Conservation (phyloP, 2,329 filamentous ascomycete genomes). For the Basipetospora chlamydospora region DNA sequence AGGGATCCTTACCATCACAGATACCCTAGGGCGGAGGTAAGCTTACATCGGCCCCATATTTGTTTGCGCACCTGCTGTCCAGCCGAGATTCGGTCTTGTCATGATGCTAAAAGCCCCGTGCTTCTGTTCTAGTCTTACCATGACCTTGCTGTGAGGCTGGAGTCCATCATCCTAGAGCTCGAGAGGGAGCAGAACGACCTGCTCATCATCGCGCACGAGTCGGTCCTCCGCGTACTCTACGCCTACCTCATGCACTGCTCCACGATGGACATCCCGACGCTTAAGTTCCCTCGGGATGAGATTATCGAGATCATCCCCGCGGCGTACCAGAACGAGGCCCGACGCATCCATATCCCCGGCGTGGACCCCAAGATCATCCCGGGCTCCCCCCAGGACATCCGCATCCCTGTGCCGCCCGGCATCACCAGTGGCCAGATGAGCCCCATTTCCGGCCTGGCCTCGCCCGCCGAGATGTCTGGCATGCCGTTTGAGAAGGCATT, state of each 20-base stretch:
- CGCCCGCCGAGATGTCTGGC: slow-evolving; percentile 1
- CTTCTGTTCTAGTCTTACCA: slow-evolving; percentile 76
- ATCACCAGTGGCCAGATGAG: slow-evolving; percentile 5
- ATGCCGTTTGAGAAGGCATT: neutral
- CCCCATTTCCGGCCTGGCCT: slow-evolving; percentile 2
- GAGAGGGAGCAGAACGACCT: slow-evolving; percentile 95
- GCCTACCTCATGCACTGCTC: slow-evolving; percentile 98
- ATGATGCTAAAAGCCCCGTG: too few species aligned
- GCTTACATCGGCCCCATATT: slow-evolving; percentile 7
- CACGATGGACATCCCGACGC: slow-evolving; percentile 79
- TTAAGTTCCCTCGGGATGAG: slow-evolving; percentile 89
- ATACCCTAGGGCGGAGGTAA: slow-evolving; percentile 83
- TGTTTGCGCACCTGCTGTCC: too few species aligned
- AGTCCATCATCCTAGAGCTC: slow-evolving; percentile 93
- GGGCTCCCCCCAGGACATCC: slow-evolving; percentile 16
- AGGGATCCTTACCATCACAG: slow-evolving; percentile 92
- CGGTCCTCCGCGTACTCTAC: slow-evolving; percentile 90
- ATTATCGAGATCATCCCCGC: slow-evolving; percentile 98
- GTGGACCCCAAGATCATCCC: slow-evolving; percentile 54
- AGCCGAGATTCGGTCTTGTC: too few species aligned
- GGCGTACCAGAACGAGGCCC: slow-evolving; percentile 92
- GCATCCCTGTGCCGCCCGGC: slow-evolving; percentile 5
- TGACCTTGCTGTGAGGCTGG: slow-evolving; percentile 90
- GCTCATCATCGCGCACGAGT: slow-evolving; percentile 97
- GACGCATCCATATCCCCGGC: slow-evolving; percentile 71